Evolutionary conservation across 768 basidiomycete genomes (phyloP), one percentile per base, ranked within the genome.

Genomic region (Pleurotus salmoneostramineus): DNA sequence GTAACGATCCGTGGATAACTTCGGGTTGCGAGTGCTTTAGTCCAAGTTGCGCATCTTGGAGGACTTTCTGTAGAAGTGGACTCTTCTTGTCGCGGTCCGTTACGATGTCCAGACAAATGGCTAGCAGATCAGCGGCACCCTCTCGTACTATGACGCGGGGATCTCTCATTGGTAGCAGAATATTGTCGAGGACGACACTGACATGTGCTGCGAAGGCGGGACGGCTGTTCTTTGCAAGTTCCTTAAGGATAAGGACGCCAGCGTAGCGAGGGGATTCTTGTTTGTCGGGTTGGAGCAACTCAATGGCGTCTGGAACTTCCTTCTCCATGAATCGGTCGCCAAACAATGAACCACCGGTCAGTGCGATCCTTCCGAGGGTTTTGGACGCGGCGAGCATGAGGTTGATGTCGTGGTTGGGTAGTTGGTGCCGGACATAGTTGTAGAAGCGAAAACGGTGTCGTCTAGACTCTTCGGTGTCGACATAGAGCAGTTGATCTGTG

Each of bases 371-470:
- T 0, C 94, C 94, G 32, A 95, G 81, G 0, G 92, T 93, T 69
- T 94, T 91, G n/a, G 95, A 93, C 1, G 94, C 93, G 6, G 89
- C 84, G 36, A 95, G 81, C 95, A 98, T 98, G 67, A 99, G 86
- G 69, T 91, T 89, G 65, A 93, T 84, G 69, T 98, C 96, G 54
- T 87, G 82, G 66, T 92, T 92, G 3, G 93, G 93, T 15, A 97
- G 80, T n/a, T 96, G 82, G 43, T 91, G 85, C 68, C 94, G 93
- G 71, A 97, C 88, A 73, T 97, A 95, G 72, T 93, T 92, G 75
- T 89, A 93, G 69, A 95, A 88, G 51, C 91, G 84, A 71, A 90
- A 94, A 40, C 91, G 83, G 62, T 89, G 87, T 42, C 85, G 78
- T 65, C 87, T 90, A 44, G 88, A 87, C 69, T 93, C 89, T 50